Evolutionary conservation across 202 grass and related monocot genomes (phyloP), one percentile per base, ranked within the genome.

Genomic region (Schoenoplectus triqueter): DNA sequence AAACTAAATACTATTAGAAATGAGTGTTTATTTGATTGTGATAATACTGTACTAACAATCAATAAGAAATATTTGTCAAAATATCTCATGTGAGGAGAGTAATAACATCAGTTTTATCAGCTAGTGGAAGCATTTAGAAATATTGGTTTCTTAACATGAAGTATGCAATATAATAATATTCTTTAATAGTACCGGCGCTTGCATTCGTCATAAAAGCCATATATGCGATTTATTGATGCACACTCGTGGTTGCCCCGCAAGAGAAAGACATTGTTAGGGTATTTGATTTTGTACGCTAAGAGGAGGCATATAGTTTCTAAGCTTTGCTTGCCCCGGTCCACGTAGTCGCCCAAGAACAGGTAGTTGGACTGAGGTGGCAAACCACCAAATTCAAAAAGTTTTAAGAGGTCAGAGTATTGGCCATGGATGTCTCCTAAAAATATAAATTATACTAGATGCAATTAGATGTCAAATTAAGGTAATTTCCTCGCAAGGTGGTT

Each of bases 231-330:
- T 59, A 94, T 81, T 71, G 94, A 97, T 10, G 94, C 94, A 59
- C 92, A 94, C 60, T 97, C 94, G 52, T 97, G 94, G 87, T 97
- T 94, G 11, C 94, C 94, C 64, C 94, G 88, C 51, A 97, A 91
- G 84, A 97, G 85, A 82, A 92, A 94, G 82, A 97, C 84, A 47
- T 97, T 97, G 42, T 88, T 88, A 1, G 92, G 92, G 72, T 94
- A 89, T 10, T 85, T 76, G 21, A 92, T 68, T 87, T 90, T 92
- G 88, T 89, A 92, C 3, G 92, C 89, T 5, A 91, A 83, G 4
- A 94, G 89, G 8, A 94, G 92, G 85, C 92, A 92, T 41, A 88
- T 85, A 6, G 89, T 92, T 81, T 92, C 92, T 39, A 94, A 44
- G 92, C 89, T 87, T 20, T 88, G 92, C 2, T 92, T 82, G 0